Evolutionary conservation across 2,329 filamentous ascomycete genomes (phyloP).

Genomic region (Botrytis medusae): DNA sequence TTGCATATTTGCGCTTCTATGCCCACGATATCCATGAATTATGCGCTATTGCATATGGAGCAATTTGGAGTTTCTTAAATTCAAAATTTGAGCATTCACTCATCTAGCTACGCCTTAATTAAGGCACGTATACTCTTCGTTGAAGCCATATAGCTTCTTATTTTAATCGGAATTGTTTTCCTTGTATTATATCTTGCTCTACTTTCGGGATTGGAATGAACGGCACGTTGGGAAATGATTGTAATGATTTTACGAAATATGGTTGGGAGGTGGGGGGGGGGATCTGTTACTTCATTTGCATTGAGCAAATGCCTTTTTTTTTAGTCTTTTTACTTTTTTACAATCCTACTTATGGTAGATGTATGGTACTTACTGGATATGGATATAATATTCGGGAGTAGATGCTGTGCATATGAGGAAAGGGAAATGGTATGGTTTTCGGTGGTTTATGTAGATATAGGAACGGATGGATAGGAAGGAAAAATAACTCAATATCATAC

Average conservation of each 20-base stretch:
- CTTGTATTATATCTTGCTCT: constrained; percentile 5
- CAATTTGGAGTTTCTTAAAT: constrained; percentile 9
- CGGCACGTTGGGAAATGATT: constrained; percentile 16
- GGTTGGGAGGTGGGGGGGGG: not conserved
- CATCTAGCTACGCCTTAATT: not conserved
- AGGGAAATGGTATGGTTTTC: not conserved
- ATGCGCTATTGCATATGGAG: not conserved
- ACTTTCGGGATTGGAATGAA: constrained; percentile 2
- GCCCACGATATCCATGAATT: constrained; percentile 16
- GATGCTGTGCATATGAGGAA: constrained; percentile 7
- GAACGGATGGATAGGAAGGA: not conserved
- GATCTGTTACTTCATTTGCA: not conserved
- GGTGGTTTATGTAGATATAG: constrained; percentile 1
- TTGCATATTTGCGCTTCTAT: not conserved
- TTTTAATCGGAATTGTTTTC: constrained; percentile 16
- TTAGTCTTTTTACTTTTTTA: not conserved
- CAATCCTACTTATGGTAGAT: not conserved
- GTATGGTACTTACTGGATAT: constrained; percentile 6
- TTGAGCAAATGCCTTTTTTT: not conserved
- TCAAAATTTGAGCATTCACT: not conserved
- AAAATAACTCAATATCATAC: constrained; percentile 1
- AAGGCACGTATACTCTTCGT: constrained; percentile 11
- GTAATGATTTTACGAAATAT: constrained; percentile 17
- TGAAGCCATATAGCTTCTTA: not conserved
- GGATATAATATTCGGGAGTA: constrained; percentile 8